These are phyloP conservation scores for Phytophthora pisi DNA, from an alignment of 352 stramenopile species.

Conservation along the genomic window DNA sequence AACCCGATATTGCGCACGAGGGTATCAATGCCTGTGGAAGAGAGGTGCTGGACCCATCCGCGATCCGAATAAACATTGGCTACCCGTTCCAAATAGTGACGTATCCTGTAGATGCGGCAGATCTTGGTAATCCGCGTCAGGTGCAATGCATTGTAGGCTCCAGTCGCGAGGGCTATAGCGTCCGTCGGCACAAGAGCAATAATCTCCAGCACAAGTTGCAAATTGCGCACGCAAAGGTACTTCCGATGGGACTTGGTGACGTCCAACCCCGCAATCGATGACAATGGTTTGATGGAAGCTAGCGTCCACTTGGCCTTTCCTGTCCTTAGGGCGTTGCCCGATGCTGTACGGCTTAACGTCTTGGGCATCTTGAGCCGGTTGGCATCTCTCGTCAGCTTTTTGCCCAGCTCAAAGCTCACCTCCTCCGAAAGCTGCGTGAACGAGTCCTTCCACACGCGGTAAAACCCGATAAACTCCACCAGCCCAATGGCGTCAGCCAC, in stretches of 20 bases:
- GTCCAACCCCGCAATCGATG: not conserved
- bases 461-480: constrained; percentile 26
- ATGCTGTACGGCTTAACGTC: not conserved
- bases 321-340: constrained; percentile 5
- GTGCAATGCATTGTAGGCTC: constrained; percentile 63
- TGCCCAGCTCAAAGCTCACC: constrained; percentile 32
- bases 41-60: constrained; percentile 52
- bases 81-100: constrained; percentile 49
- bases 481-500: constrained; percentile 29
- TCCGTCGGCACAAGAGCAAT: constrained; percentile 63
- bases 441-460: constrained; percentile 25
- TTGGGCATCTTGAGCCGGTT: constrained; percentile 28
- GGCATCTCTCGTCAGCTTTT: constrained; percentile 31
- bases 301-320: not conserved
- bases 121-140: constrained; percentile 65
- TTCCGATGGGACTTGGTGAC: not conserved
- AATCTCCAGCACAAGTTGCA: constrained; percentile 55
- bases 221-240: constrained; percentile 1
- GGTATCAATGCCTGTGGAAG: constrained; percentile 63
- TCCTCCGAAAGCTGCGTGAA: constrained; percentile 29
- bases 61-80: constrained; percentile 62
- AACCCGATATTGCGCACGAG: constrained; percentile 52
- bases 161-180: constrained; percentile 41
- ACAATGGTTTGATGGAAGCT: not conserved
- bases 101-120: constrained; percentile 53